phyloP scores from a whole-genome alignment of 331 rosid species.

The Malus hybrid region DNA sequence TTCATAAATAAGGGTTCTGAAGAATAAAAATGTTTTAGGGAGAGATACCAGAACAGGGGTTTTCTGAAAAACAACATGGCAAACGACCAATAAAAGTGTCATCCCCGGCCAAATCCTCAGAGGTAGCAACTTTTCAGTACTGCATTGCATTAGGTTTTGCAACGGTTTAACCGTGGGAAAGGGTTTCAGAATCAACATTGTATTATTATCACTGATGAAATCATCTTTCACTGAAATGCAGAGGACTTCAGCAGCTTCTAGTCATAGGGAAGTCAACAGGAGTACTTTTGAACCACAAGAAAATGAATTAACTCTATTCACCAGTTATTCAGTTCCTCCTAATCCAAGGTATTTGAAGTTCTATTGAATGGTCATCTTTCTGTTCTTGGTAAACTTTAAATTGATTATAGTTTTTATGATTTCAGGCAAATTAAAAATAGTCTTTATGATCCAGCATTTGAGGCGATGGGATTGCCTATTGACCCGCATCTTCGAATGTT shows the following conservation, averaged over 20 bases:
- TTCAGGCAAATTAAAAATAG: slow-evolving; percentile 14
- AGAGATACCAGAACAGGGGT: background rate
- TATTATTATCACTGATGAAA: background rate
- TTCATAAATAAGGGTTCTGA: background rate
- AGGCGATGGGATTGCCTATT: slow-evolving; percentile 11
- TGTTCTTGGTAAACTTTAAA: background rate
- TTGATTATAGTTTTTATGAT: background rate
- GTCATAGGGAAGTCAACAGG: background rate
- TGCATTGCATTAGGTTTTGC: background rate
- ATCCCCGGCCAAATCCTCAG: background rate
- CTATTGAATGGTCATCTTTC: background rate
- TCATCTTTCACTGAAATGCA: background rate
- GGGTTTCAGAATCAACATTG: background rate
- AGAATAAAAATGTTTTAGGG: background rate
- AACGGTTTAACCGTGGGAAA: background rate
- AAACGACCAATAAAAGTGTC: background rate
- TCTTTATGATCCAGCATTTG: slow-evolving; percentile 17
- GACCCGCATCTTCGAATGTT: slow-evolving; percentile 30
- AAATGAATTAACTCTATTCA: background rate
- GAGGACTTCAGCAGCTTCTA: background rate
- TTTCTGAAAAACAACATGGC: background rate
- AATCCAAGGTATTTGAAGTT: background rate
- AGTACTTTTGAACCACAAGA: background rate
- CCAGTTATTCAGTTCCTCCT: background rate
- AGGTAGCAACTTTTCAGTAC: background rate